These are phyloP conservation scores for Xylaria scruposa DNA, from an alignment of 495 filamentous ascomycete genomes.

Conservation along the genomic window DNA sequence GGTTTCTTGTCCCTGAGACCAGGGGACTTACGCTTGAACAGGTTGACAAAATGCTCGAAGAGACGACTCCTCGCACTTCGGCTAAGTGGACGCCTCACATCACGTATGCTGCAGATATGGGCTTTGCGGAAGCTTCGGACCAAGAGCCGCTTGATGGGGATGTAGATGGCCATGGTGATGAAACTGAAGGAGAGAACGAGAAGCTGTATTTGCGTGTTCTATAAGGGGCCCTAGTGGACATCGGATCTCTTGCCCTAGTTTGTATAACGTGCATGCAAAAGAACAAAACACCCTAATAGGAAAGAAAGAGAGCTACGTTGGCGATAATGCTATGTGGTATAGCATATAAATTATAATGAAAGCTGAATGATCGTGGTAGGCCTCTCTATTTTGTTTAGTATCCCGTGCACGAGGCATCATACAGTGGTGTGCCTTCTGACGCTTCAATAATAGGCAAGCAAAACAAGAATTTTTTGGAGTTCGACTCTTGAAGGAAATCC, in stretches of 20 bases:
- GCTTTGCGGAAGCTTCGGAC: constrained; percentile 25
- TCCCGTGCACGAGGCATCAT: neutral
- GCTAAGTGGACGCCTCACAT: constrained; percentile 72
- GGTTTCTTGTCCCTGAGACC: constrained; percentile 84
- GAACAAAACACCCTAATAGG: neutral
- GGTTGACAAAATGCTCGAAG: constrained; percentile 89
- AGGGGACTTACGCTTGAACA: constrained; percentile 89
- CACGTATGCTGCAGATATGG: constrained; percentile 71
- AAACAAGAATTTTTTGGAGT: neutral
- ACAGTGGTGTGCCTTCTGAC: neutral
- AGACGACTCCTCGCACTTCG: constrained; percentile 74
- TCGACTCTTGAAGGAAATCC: neutral
- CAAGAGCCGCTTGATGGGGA: neutral
- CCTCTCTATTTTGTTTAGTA: neutral
- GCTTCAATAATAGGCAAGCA: neutral
- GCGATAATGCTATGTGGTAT: neutral
- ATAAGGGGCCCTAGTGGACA: neutral
- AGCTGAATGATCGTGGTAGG: neutral
- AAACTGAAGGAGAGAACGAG: neutral
- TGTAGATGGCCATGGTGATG: neutral
- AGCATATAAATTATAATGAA: neutral
- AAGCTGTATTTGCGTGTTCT: constrained; percentile 1
- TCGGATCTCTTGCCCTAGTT: neutral
- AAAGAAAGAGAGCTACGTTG: neutral
- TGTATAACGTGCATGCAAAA: neutral